phyloP scores from a whole-genome alignment of 2,329 filamentous ascomycete genomes.

The Alternaria rosae region DNA sequence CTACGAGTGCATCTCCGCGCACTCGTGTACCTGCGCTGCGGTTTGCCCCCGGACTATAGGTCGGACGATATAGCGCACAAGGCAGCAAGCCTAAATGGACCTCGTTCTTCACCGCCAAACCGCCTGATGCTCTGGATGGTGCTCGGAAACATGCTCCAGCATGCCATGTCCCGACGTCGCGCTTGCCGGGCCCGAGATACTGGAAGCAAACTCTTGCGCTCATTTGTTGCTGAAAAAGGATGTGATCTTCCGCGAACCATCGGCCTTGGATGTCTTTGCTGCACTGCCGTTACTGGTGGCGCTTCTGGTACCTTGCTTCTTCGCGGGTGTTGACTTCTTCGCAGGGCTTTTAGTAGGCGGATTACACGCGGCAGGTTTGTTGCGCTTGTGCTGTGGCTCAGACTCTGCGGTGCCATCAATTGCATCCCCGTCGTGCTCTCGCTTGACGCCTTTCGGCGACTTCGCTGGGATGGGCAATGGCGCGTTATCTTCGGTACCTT shows the following conservation, averaged over 20 bases:
- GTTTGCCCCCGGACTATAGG: conserved; percentile 1
- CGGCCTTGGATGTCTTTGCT: conserved; percentile 54
- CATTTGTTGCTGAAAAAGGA: conserved; percentile 63
- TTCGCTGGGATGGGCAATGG: conserved; percentile 54
- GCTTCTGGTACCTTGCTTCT: conserved; percentile 59
- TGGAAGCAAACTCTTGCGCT: conserved; percentile 21
- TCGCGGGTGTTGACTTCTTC: conserved; percentile 36
- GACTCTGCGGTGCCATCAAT: conserved; percentile 39
- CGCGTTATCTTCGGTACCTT: conserved; percentile 61
- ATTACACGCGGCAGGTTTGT: conserved; percentile 22
- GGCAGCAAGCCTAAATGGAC: conserved; percentile 25
- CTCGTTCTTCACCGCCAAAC: conserved; percentile 21
- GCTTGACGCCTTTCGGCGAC: conserved; percentile 54
- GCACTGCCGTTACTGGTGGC: conserved; percentile 64
- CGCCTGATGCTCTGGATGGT: neutral
- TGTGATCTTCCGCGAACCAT: conserved; percentile 65
- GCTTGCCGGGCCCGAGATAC: conserved; percentile 19
- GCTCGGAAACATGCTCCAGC: conserved; percentile 3
- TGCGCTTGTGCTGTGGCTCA: conserved; percentile 51
- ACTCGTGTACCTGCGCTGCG: neutral
- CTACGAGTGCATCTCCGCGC: neutral
- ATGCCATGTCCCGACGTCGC: conserved; percentile 15
- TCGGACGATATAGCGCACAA: conserved; percentile 18
- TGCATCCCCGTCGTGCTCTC: conserved; percentile 53
- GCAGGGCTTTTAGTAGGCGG: conserved; percentile 36